A percentile compares a stretch with the other conserved stretches of the same genome.
phyloP scores from a whole-genome alignment of 805 yeast species.

The Nakazawaea holstii region DNA sequence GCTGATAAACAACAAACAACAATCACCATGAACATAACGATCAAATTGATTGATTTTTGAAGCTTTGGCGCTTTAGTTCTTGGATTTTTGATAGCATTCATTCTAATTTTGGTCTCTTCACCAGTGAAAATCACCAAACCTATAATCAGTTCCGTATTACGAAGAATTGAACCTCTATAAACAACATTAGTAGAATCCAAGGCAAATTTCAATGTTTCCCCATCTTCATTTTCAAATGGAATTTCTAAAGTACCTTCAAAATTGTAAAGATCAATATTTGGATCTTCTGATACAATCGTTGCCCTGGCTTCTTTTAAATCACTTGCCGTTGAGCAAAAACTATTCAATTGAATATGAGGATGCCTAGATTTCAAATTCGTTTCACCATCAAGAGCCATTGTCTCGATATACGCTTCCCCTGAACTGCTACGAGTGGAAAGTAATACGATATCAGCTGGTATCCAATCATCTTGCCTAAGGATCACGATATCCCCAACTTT shows the following conservation, averaged over 20 bases:
- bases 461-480: constrained; percentile 78
- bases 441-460: constrained; percentile 86
- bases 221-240: constrained; percentile 35
- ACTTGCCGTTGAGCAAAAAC: constrained; percentile 41
- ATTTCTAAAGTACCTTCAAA: constrained; percentile 72
- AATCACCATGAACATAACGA: constrained; percentile 82
- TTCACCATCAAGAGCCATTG: constrained; percentile 98
- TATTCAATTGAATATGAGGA: constrained; percentile 62
- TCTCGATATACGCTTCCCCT: constrained; percentile 71
- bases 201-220: constrained; percentile 36
- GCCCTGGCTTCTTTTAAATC: constrained; percentile 47
- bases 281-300: constrained; percentile 74
- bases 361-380: constrained; percentile 77
- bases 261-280: constrained; percentile 85
- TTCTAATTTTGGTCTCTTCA: constrained; percentile 90
- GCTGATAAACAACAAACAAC: constrained; percentile 72
- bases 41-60: constrained; percentile 74
- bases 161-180: constrained; percentile 83
- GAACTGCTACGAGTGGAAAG: constrained; percentile 65
- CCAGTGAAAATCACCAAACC: constrained; percentile 92
- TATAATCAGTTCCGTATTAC: constrained; percentile 71
- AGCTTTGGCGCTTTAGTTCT: constrained; percentile 90
- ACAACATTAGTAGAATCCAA: constrained; percentile 77
- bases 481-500: constrained; percentile 83
- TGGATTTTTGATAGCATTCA: constrained; percentile 89